Base-by-base conservation (phyloP, 1,139 yeast genomes). In the Casaregolazyma suthepensis region DNA sequence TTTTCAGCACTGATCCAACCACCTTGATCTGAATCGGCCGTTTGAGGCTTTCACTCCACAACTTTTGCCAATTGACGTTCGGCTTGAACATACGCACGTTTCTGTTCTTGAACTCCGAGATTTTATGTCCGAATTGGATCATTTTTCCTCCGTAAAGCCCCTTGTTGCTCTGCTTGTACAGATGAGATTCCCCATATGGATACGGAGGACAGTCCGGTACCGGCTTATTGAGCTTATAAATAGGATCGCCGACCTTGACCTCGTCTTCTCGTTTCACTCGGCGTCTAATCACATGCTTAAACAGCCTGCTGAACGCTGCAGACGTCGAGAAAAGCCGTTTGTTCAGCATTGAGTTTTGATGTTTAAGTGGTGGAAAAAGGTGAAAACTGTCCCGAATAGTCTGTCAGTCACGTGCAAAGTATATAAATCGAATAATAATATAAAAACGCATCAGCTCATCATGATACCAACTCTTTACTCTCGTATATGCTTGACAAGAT, bases 141-240 rank as follows among this genome's bases (percentile, higher is more conserved):
- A 85, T 87, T 56, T 86, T 80, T 17, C 97, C 98, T 22, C 98
- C 99, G 68, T 80, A 91, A 50, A 93, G 77, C 7, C 98, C 98
- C 55, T 85, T 75, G 69, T 91, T 88, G 62, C 91, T 84, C 70
- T 91, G 85, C 68, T 90, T 90, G 74, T 83, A 91, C 60, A 82
- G 76, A 54, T 76, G 73, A 2, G 96, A 77, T 58, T 87, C 91
- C 38, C 89, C 90, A 68, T 85, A 91, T 52, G 89, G 86, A 70
- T 93, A 93, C 17, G 79, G 84, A 13, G 99, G 98, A 64, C 79
- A 79, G 54, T 57, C 63, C 18, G 66, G 64, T 26, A 57, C 54
- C 12, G 56, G 53, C 19, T 53, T 50, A 10, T 69, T 66, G 23
- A 69, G 63, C 19, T 58, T 52, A 13, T 58, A 56, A 43, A 60